These are phyloP conservation scores for Corchorus olitorius DNA, from an alignment of 345 rosid genomes.

Conservation along the genomic window DNA sequence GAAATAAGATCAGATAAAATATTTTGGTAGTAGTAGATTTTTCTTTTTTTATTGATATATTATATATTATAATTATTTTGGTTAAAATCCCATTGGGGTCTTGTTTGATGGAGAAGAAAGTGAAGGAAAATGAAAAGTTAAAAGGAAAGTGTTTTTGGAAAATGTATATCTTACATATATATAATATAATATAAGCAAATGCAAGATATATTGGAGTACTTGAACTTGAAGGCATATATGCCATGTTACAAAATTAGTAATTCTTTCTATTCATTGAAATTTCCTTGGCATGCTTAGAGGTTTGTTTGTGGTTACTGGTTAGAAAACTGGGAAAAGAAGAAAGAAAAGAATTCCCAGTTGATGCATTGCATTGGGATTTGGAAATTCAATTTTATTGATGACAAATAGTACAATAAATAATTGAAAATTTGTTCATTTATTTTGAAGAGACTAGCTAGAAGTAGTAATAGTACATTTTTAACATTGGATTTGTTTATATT, in stretches of 20 bases:
- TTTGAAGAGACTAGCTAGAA: background rate
- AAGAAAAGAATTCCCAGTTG: background rate
- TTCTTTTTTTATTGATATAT: too few relatives aligned
- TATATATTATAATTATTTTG: too few relatives aligned
- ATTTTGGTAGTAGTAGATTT: too few relatives aligned
- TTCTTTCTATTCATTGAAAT: background rate
- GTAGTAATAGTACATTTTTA: background rate
- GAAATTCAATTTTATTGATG: background rate
- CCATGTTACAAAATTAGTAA: background rate
- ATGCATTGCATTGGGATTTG: background rate
- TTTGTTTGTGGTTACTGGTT: background rate
- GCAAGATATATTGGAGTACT: background rate
- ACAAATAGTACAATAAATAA: background rate
- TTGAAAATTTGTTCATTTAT: background rate
- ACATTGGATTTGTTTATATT: background rate
- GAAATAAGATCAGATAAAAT: background rate
- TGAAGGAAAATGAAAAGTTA: conserved; percentile 12
- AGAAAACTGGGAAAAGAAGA: background rate
- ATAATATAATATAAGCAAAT: background rate
- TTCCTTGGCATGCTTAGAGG: background rate
- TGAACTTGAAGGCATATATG: background rate
- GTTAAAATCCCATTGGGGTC: background rate
- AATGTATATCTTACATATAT: background rate
- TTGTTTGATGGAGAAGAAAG: conserved; percentile 22
- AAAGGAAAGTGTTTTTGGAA: background rate